These are phyloP conservation scores for Starmerella sirachaensis DNA, from an alignment of 805 yeast genomes.

Conservation along the genomic window DNA sequence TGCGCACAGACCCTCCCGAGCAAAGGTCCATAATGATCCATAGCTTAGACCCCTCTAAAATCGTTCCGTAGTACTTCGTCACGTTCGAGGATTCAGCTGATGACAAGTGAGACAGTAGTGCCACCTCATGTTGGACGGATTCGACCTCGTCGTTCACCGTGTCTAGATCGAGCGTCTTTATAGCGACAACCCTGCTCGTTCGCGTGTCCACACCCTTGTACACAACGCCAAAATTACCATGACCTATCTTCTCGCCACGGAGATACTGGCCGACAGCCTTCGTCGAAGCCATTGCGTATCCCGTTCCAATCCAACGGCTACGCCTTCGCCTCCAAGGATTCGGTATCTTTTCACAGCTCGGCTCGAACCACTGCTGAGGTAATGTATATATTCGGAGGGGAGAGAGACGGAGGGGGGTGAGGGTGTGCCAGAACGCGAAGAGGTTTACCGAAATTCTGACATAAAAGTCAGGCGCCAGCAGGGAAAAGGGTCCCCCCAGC, in stretches of 20 bases:
- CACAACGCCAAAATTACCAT: constrained; percentile 95
- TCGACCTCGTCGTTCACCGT: constrained; percentile 88
- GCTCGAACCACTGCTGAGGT: too few species aligned
- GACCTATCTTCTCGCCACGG: constrained; percentile 82
- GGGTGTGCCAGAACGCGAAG: too few species aligned
- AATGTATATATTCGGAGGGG: too few species aligned
- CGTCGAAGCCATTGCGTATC: constrained; percentile 1
- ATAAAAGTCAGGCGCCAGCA: too few species aligned
- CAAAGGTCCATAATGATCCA: constrained; percentile 98
- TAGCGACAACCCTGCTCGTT: constrained; percentile 75
- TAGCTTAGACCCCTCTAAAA: constrained; percentile 72
- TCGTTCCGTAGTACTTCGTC: constrained; percentile 83
- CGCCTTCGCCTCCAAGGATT: too few species aligned
- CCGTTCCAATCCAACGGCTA: too few species aligned
- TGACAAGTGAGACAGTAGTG: constrained; percentile 68
- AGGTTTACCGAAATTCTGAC: too few species aligned
- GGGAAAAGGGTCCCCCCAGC: too few species aligned
- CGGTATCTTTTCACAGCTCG: too few species aligned
- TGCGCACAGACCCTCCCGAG: constrained; percentile 89
- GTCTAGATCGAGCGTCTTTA: constrained; percentile 83
- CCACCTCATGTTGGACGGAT: constrained; percentile 89
- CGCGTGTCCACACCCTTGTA: constrained; percentile 56
- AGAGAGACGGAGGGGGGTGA: too few species aligned
- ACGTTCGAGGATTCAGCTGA: constrained; percentile 66
- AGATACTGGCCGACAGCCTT: constrained; percentile 38